phyloP scores from a whole-genome alignment of 2,329 filamentous ascomycete genomes.

The Torrubiella hemipterigena region DNA sequence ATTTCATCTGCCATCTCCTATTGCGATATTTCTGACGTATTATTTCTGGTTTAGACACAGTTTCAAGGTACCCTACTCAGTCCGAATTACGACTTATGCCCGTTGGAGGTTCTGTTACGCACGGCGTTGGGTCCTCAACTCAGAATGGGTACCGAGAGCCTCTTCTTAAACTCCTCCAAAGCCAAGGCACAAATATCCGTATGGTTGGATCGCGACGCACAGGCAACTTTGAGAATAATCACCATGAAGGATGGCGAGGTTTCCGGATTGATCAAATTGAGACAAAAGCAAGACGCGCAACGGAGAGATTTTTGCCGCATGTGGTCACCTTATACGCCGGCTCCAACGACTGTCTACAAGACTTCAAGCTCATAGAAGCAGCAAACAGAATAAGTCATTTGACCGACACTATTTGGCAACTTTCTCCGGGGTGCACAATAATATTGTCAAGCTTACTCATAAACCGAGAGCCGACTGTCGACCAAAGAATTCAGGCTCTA shows the following conservation, averaged over 20 bases:
- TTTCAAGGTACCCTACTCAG: too few relatives aligned
- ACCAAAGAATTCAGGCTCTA: constrained; percentile 13
- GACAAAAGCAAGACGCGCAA: constrained; percentile 14
- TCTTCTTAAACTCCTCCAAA: constrained; percentile 20
- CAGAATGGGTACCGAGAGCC: constrained; percentile 23
- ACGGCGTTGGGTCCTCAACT: constrained; percentile 17
- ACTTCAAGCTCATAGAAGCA: constrained; percentile 15
- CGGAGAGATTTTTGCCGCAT: constrained; percentile 19
- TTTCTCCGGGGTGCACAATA: constrained; percentile 16
- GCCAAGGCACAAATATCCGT: constrained; percentile 17
- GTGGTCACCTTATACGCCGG: constrained; percentile 25
- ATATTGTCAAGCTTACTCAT: constrained; percentile 17
- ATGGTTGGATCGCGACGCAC: constrained; percentile 23
- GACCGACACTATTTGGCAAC: constrained; percentile 16
- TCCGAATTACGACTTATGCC: too few relatives aligned
- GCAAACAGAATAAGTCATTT: constrained; percentile 15
- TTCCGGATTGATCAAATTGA: constrained; percentile 20
- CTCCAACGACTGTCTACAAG: constrained; percentile 24
- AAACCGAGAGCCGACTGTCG: constrained; percentile 11
- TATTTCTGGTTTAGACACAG: too few relatives aligned
- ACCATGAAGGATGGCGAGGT: constrained; percentile 23
- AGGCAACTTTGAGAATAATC: constrained; percentile 23
- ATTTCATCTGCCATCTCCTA: too few relatives aligned
- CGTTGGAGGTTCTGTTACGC: constrained; percentile 25
- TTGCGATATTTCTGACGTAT: too few relatives aligned